These are phyloP conservation scores for Peterozyma toletana DNA, from an alignment of 805 yeast genomes.

Conservation along the genomic window DNA sequence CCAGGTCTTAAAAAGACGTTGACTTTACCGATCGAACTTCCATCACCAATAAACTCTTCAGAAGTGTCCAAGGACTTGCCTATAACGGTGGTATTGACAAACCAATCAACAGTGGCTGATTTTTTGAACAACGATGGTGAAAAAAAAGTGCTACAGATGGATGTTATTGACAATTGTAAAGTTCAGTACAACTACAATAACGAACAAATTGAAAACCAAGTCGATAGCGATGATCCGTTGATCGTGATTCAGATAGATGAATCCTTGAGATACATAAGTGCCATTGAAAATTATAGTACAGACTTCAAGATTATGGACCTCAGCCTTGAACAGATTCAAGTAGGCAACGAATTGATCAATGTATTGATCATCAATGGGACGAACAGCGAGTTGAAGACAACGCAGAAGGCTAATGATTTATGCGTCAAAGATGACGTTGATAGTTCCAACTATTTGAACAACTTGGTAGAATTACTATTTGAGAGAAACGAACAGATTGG, in stretches of 20 bases:
- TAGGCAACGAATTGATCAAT: neutral
- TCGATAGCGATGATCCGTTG: neutral
- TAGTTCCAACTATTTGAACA: conserved; percentile 9
- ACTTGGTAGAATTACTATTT: conserved; percentile 14
- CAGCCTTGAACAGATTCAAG: neutral
- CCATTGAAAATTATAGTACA: neutral
- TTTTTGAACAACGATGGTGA: conserved; percentile 13
- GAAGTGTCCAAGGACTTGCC: neutral
- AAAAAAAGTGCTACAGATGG: conserved; percentile 13
- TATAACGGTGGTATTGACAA: neutral
- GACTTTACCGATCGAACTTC: neutral
- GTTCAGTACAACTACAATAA: neutral
- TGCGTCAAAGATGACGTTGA: conserved; percentile 12
- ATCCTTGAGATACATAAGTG: neutral
- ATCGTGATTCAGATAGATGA: neutral
- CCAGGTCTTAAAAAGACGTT: too few species aligned
- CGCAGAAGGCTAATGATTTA: conserved; percentile 4
- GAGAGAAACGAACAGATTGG: conserved; percentile 14
- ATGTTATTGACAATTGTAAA: neutral
- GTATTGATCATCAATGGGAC: neutral
- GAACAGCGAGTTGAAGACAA: conserved; percentile 2
- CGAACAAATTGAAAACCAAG: neutral
- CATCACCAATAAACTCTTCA: neutral
- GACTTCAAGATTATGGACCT: neutral
- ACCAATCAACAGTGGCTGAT: conserved; percentile 10